Evolutionary conservation across 306 rosid genomes (phyloP).

Genomic region (Rosa persica): DNA sequence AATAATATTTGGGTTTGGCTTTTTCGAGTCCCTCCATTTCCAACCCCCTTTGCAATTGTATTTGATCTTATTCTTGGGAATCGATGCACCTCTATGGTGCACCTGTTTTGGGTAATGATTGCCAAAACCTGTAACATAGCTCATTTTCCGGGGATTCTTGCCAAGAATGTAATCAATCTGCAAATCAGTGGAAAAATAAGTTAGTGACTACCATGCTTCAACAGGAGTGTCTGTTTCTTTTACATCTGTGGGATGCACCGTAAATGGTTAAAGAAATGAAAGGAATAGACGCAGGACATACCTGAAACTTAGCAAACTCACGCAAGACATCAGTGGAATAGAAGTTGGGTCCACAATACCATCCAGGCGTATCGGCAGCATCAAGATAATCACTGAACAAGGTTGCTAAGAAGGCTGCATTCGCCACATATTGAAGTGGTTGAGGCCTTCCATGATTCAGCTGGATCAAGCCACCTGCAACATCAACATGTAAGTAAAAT

Average conservation of each 20-base stretch:
- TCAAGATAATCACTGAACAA: constrained; percentile 92
- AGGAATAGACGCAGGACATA: constrained; percentile 16
- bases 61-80: constrained; percentile 83
- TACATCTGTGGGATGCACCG: neutral
- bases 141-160: constrained; percentile 84
- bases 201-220: neutral
- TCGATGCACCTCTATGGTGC: constrained; percentile 95
- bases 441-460: constrained; percentile 94
- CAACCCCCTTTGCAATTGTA: constrained; percentile 96
- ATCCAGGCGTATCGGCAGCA: constrained; percentile 97
- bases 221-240: neutral
- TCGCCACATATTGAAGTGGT: constrained; percentile 93
- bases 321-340: constrained; percentile 81
- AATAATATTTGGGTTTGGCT: constrained; percentile 81
- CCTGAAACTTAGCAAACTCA: constrained; percentile 85
- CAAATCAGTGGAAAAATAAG: constrained; percentile 24
- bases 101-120: constrained; percentile 83
- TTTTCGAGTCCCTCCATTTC: constrained; percentile 85
- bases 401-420: constrained; percentile 95
- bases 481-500: constrained; percentile 28
- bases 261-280: neutral
- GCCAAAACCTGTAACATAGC: constrained; percentile 85
- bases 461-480: constrained; percentile 85
- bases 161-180: constrained; percentile 97
- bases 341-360: constrained; percentile 99